Conservation (phyloP, 257 asterid species). For the Solanum etuberosum region DNA sequence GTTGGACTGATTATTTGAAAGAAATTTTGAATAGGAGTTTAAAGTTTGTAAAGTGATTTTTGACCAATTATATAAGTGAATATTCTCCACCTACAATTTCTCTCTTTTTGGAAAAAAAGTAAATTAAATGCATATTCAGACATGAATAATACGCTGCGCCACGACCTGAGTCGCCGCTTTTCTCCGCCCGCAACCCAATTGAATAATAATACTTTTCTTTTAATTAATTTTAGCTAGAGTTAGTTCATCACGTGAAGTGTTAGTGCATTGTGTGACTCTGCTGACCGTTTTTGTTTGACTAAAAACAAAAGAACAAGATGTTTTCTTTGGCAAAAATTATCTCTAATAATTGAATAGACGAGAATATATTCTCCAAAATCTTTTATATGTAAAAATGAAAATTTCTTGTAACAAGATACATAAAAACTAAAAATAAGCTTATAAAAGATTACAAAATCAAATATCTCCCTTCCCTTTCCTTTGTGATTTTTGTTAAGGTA, state of each 20-base stretch:
- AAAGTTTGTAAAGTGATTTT: too few relatives aligned
- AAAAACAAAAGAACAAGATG: neutral
- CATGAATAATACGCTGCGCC: too few relatives aligned
- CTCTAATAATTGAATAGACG: too few relatives aligned
- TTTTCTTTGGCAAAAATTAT: neutral
- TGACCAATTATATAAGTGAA: neutral
- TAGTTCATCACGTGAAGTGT: neutral
- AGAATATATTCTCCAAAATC: too few relatives aligned
- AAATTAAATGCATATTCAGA: neutral
- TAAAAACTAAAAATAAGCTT: too few relatives aligned
- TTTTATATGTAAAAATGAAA: too few relatives aligned
- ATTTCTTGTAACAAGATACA: neutral
- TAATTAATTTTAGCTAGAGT: neutral
- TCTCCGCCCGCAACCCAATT: too few relatives aligned
- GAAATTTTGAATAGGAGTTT: neutral
- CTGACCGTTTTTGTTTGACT: too few relatives aligned
- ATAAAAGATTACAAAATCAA: too few relatives aligned
- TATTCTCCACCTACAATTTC: neutral
- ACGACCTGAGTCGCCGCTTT: too few relatives aligned
- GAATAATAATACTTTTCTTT: too few relatives aligned
- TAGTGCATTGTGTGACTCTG: neutral
- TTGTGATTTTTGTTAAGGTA: neutral
- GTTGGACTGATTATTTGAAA: neutral
- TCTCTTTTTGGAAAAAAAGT: too few relatives aligned
- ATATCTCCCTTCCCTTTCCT: neutral